Percentiles rank a stretch among this genome's conserved stretches.
These are phyloP conservation scores for Trichoderma atroviride DNA, from an alignment of 2,329 filamentous ascomycete genomes.

Conservation along the genomic window DNA sequence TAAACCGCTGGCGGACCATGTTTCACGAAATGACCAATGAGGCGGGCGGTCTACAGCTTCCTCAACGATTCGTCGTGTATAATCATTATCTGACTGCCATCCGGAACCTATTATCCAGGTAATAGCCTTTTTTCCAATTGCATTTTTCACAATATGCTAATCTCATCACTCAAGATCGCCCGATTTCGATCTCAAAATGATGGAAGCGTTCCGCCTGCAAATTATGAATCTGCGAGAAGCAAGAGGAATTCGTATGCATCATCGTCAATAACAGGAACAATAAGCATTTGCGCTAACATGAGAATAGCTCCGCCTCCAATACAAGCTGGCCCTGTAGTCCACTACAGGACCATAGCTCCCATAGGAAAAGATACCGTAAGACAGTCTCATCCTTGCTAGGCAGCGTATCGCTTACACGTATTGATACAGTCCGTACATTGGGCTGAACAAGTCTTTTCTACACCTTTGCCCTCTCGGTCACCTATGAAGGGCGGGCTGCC, in stretches of 20 bases:
- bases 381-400: background rate
- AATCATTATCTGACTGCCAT: constrained; percentile 57
- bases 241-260: constrained; percentile 54
- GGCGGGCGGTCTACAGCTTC: constrained; percentile 53
- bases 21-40: constrained; percentile 59
- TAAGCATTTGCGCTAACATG: background rate
- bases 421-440: constrained; percentile 55
- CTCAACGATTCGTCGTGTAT: constrained; percentile 58
- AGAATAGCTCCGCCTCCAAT: constrained; percentile 38
- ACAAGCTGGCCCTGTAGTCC: constrained; percentile 40
- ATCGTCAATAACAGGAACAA: background rate
- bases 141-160: constrained; percentile 27
- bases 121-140: constrained; percentile 25
- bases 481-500: constrained; percentile 47
- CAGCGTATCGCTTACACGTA: constrained; percentile 24
- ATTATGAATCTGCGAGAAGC: constrained; percentile 56
- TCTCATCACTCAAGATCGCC: constrained; percentile 40
- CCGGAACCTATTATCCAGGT: constrained; percentile 56
- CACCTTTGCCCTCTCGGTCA: constrained; percentile 55
- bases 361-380: constrained; percentile 33
- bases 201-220: constrained; percentile 53
- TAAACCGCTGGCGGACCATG: constrained; percentile 61
- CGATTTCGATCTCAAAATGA: constrained; percentile 57
- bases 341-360: constrained; percentile 37
- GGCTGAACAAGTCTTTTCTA: constrained; percentile 63